Conservation (phyloP, 1,284 basidiomycete species). For the Phellinidium pouzarii region DNA sequence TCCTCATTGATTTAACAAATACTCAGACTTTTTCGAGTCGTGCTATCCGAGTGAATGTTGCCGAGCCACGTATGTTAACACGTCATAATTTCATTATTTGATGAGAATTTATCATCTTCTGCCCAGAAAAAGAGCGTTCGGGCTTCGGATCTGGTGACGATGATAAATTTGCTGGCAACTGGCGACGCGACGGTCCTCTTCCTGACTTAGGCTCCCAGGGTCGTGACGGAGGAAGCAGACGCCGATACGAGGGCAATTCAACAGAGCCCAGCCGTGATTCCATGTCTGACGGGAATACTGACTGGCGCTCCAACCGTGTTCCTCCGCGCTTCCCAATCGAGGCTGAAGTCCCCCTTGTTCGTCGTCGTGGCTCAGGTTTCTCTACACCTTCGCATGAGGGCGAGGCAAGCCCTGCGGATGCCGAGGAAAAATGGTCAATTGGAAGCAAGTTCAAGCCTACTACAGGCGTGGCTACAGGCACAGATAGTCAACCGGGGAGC, state of each 20-base stretch:
- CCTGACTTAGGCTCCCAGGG: constrained; percentile 36
- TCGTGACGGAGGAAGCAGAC: constrained; percentile 37
- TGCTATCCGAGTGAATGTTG: constrained; percentile 85
- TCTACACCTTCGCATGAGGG: constrained; percentile 38
- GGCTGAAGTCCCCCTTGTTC: constrained; percentile 37
- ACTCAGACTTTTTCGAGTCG: constrained; percentile 68
- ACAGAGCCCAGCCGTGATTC: constrained; percentile 40
- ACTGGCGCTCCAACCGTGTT: constrained; percentile 67
- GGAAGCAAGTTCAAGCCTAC: constrained; percentile 66
- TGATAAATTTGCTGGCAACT: constrained; percentile 69
- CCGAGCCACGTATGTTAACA: constrained; percentile 83
- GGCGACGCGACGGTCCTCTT: constrained; percentile 86
- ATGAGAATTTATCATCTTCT: constrained; percentile 6
- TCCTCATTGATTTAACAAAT: constrained; percentile 15
- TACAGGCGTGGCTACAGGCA: constrained; percentile 24
- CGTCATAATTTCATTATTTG: constrained; percentile 5
- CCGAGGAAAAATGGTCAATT: constrained; percentile 67
- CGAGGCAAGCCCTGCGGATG: constrained; percentile 55
- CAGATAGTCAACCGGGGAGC: constrained; percentile 35
- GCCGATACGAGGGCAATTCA: constrained; percentile 52
- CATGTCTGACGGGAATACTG: constrained; percentile 49
- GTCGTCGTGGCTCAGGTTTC: constrained; percentile 53
- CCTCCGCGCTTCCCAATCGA: constrained; percentile 37
- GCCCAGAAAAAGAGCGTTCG: constrained; percentile 63
- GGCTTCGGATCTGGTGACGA: constrained; percentile 51